Base-by-base conservation (phyloP, 345 rosid species). In the Salix exigua region DNA sequence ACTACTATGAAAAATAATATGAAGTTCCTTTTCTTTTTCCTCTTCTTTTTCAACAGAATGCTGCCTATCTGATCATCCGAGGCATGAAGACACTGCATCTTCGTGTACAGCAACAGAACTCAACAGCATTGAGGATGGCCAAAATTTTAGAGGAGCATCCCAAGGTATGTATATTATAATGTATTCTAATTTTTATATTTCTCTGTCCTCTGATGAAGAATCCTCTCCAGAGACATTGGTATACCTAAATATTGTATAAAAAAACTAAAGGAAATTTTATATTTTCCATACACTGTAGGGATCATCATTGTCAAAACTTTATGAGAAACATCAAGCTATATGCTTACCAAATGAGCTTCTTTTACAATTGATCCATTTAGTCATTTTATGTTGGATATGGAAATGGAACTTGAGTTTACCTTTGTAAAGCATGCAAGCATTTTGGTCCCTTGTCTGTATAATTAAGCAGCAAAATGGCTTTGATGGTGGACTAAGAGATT, bases 11-110 rank as follows among this genome's bases (percentile, higher is more conserved):
- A 21, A 9, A 17, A 28, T 63, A 9, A 19, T 31, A 6, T n/a
- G 4, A 19, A 23, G 10, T 44, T 62, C 5, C 17, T 48, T 31
- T 14, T 35, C 37, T 5, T 65, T 12, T 68, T 72, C 44, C 44
- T 65, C 7, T 63, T 72, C 55, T 79, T 25, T 11, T n/a, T 75
- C 68, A 30, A 81, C 88, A 93, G 99, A 91, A 91, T 78, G 99
- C 99, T 58, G 92, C 98, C 1, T 96, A 92, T 82, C 89, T 93
- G 86, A 84, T 96, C 73, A 92, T 92, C 82, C 94, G 97, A 80
- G 99, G 99, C 92, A 96, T 96, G 96, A 96, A 96, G 93, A 96
- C 99, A 58, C 82, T 96, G 89, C 92, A 96, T 88, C 99, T 96
- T 87, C 98, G 97, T 88, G 95, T 96, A 90, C 89, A 83, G 93